phyloP scores from a whole-genome alignment of 2,329 filamentous ascomycete species.

The Exophiala calicioides region DNA sequence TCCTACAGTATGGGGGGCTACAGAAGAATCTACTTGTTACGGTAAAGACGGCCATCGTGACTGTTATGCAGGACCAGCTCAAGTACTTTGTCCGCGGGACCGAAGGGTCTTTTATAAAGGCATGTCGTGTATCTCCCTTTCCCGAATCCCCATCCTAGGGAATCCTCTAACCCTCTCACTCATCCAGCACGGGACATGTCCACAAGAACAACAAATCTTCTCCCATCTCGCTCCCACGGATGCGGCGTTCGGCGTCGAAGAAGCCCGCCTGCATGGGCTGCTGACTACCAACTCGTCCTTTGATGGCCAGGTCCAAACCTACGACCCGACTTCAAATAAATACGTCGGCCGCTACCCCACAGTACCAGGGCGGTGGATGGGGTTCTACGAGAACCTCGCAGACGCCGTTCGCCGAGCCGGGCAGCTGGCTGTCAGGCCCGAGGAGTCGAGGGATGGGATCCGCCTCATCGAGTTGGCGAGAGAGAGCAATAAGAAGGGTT shows the following conservation, averaged over 20 bases:
- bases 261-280: slow-evolving; percentile 57
- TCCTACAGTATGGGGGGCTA: slow-evolving; percentile 65
- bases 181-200: slow-evolving; percentile 33
- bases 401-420: slow-evolving; percentile 12
- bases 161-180: not conserved
- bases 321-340: slow-evolving; percentile 8
- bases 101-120: slow-evolving; percentile 72
- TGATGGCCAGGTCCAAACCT: slow-evolving; percentile 5
- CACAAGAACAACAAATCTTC: slow-evolving; percentile 73
- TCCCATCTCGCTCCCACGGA: slow-evolving; percentile 62
- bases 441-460: slow-evolving; percentile 21
- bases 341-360: slow-evolving; percentile 21
- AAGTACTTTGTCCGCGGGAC: slow-evolving; percentile 75
- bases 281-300: slow-evolving; percentile 42
- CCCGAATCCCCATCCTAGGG: not conserved
- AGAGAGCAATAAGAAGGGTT: slow-evolving; percentile 10
- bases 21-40: slow-evolving; percentile 58
- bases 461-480: slow-evolving; percentile 25
- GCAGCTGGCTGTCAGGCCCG: slow-evolving; percentile 17
- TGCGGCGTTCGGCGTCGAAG: slow-evolving; percentile 65
- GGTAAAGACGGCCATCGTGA: slow-evolving; percentile 68
- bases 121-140: slow-evolving; percentile 4
- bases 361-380: slow-evolving; percentile 21
- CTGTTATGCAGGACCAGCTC: slow-evolving; percentile 67
- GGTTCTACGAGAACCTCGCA: slow-evolving; percentile 24